Evolutionary conservation across 176 grass and related monocot genomes (phyloP), one percentile per base, ranked within the genome.

Genomic region (Oryza rufipogon): DNA sequence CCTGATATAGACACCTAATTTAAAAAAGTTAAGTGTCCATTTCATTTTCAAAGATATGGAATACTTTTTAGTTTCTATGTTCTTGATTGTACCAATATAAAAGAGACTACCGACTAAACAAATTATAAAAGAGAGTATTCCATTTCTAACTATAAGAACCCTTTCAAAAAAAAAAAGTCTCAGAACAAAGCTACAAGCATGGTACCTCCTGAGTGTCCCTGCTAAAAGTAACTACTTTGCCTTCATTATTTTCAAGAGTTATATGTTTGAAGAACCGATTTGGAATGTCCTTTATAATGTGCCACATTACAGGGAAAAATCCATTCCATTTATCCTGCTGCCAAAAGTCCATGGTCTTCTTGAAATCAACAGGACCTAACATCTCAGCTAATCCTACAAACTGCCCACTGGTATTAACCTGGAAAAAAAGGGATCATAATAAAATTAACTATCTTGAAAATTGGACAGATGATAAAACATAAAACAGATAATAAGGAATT

Each of bases 301-400:
- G 92, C 95, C 95, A 94, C 45, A 67, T 89, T 38, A 94, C 49
- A 65, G 92, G 92, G 45, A 97, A 97, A 89, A 97, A 97, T 4
- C 92, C 95, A 68, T 83, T 94, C 95, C 95, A 94, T 65, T 41
- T 89, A 44, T 92, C 84, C 80, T 91, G 66, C 76, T 81, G 52
- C 95, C 92, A 97, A 68, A 97, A 95, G 63, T 94, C 90, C 86
- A 97, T 90, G 75, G 75, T 86, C 78, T 95, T 97, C 49, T 89
- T 86, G 79, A 97, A 97, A 74, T 97, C 95, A 80, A 95, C 95
- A 81, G 88, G 88, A 13, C 95, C 95, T 83, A 91, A 20, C 95
- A 94, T 97, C 85, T 97, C 95, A 73, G 95, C 95, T 85, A 97
- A 89, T 56, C 95, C 95, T 70, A 97, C 87, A 90, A 97, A 97